A percentile compares a stretch with the other conserved stretches of the same genome.
These are phyloP conservation scores for Torulaspora microellipsoides DNA, from an alignment of 805 yeast genomes.

Conservation along the genomic window DNA sequence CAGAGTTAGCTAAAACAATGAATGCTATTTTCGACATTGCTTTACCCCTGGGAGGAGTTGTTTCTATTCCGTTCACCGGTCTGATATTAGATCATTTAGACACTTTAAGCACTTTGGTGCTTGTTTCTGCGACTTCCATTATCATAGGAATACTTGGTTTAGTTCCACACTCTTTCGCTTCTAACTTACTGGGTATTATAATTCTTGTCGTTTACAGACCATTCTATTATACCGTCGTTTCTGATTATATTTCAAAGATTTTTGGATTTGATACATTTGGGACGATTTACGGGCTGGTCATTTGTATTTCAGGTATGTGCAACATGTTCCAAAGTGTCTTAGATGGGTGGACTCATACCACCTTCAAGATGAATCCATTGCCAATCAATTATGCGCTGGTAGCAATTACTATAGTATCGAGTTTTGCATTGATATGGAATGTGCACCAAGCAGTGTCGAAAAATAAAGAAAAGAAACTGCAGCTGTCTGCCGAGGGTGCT, in stretches of 20 bases:
- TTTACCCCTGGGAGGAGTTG: slow-evolving; percentile 81
- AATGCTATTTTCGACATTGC: slow-evolving; percentile 81
- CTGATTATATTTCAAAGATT: slow-evolving; percentile 87
- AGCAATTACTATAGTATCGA: slow-evolving; percentile 43
- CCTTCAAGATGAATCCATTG: slow-evolving; percentile 67
- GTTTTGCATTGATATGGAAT: slow-evolving; percentile 3
- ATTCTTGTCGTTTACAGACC: slow-evolving; percentile 82
- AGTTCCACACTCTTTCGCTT: slow-evolving; percentile 38
- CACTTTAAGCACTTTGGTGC: slow-evolving; percentile 50
- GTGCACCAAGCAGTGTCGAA: slow-evolving; percentile 4
- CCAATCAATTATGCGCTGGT: slow-evolving; percentile 67
- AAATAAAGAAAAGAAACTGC: not conserved
- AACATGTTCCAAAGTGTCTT: slow-evolving; percentile 67
- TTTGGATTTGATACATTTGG: slow-evolving; percentile 93
- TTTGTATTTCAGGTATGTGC: slow-evolving; percentile 76
- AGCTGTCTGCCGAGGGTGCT: too few relatives aligned
- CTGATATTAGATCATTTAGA: slow-evolving; percentile 67
- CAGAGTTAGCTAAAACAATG: slow-evolving; percentile 46
- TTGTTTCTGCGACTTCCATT: slow-evolving; percentile 52
- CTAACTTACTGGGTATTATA: slow-evolving; percentile 65
- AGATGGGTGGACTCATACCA: slow-evolving; percentile 65
- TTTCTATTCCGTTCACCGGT: slow-evolving; percentile 87
- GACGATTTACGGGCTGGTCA: slow-evolving; percentile 81
- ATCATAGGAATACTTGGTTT: slow-evolving; percentile 70
- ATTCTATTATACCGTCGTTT: slow-evolving; percentile 85